phyloP scores from a whole-genome alignment of 192 early-diverging fungal species.

The Haplosporangium gracile region DNA sequence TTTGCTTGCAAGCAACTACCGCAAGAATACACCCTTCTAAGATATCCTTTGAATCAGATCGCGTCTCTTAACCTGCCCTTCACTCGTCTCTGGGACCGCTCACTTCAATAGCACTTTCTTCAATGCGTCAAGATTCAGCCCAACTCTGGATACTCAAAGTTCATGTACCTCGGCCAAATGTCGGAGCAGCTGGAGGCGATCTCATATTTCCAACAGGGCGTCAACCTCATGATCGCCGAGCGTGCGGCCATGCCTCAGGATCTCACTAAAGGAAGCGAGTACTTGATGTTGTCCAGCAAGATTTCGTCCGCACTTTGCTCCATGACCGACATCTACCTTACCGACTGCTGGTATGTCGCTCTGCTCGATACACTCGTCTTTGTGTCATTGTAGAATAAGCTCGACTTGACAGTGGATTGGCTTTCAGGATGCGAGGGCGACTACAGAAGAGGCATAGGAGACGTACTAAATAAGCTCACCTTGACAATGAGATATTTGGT shows the following conservation, averaged over 20 bases:
- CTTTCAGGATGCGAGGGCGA: background rate
- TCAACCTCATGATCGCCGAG: slow-evolving; percentile 74
- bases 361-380: background rate
- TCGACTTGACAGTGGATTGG: background rate
- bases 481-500: no score
- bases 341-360: slow-evolving; percentile 90
- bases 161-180: slow-evolving; percentile 91
- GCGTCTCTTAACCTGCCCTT: background rate
- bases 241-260: slow-evolving; percentile 52
- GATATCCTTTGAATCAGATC: background rate
- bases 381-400: background rate
- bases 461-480: background rate
- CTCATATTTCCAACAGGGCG: slow-evolving; percentile 77
- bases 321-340: slow-evolving; percentile 97
- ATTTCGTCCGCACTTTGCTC: slow-evolving; percentile 90
- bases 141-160: slow-evolving; percentile 78
- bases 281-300: slow-evolving; percentile 66
- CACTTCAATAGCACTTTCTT: slow-evolving; percentile 66
- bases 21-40: background rate
- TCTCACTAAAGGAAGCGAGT: slow-evolving; percentile 59
- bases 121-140: slow-evolving; percentile 78
- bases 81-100: background rate
- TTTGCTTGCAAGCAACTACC: background rate
- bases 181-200: slow-evolving; percentile 76
- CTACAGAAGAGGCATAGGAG: background rate